A percentile compares a stretch with the other conserved stretches of the same genome.
These are phyloP conservation scores for Yarrowia sp. DNA, from an alignment of 805 yeast genomes.

Conservation along the genomic window DNA sequence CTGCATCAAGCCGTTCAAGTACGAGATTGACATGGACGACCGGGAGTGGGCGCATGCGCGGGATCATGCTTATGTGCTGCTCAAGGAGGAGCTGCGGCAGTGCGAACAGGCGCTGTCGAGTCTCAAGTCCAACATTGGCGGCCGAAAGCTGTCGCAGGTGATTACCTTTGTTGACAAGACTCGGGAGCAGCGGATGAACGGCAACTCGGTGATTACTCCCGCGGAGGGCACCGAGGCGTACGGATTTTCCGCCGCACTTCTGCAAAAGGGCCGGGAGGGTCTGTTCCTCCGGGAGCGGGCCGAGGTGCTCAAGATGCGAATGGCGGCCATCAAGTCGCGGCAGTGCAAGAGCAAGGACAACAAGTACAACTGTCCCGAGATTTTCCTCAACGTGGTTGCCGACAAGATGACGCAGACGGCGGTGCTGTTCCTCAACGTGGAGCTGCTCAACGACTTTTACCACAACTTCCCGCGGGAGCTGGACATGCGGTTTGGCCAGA, in stretches of 20 bases:
- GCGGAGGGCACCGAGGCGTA: conserved; percentile 60
- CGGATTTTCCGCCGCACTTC: conserved; percentile 75
- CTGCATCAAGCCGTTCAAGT: conserved; percentile 95
- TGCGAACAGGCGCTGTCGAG: conserved; percentile 61
- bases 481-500: conserved; percentile 65
- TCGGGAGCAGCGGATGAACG: conserved; percentile 26
- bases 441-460: conserved; percentile 87
- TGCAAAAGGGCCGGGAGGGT: conserved; percentile 81
- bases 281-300: conserved; percentile 71
- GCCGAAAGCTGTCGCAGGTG: conserved; percentile 77
- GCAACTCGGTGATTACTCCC: conserved; percentile 30
- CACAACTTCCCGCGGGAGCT: conserved; percentile 94
- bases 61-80: conserved; percentile 66
- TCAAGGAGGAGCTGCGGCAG: conserved; percentile 82
- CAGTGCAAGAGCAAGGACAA: conserved; percentile 75
- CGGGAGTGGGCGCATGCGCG: conserved; percentile 85
- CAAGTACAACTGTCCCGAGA: conserved; percentile 90
- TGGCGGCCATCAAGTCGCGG: conserved; percentile 69
- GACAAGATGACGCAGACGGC: conserved; percentile 92
- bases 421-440: conserved; percentile 88
- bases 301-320: conserved; percentile 65
- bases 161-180: conserved; percentile 54
- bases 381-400: conserved; percentile 86
- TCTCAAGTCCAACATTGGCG: conserved; percentile 72
- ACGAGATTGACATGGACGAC: conserved; percentile 94